Base-by-base conservation (phyloP, 768 basidiomycete species). In the Kwoniella sp. region DNA sequence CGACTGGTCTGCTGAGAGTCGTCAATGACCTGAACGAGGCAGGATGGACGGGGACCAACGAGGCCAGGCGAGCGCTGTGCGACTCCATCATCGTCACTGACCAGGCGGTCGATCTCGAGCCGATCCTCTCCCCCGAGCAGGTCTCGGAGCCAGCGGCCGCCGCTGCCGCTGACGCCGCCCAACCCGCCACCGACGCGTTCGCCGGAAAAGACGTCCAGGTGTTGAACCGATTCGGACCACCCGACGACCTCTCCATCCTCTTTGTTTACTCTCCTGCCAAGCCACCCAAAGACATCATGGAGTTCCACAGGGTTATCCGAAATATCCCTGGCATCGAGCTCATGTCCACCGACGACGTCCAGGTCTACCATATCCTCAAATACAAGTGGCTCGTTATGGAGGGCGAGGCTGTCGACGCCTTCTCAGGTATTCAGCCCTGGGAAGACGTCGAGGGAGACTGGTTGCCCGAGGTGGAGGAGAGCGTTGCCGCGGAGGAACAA, bases 351-450 rank as follows among this genome's bases (percentile, higher is more conserved):
- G 83, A 82, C 15, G 76, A 82, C 17, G 56, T 70, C 32, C 81
- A 88, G 40, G 84, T 93, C 14, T 92, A 88, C 75, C 86, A 93
- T 66, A 70, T 88, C 34, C 74, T 96, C 53, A 86, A 83, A 74
- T 89, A 89, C 83, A 82, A 83, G 52, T 82, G 87, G 63, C 75
- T 91, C 26, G 78, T 95, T 29, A 65, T 96, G 69, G 92, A 96
- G 67, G 67, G 86, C 54, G 80, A 82, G 47, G 89, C 89, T 2
- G 83, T 91, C n/a, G 84, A 89, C 31, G 59, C 53, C n/a, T 42
- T 63, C 17, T 43, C 25, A 19, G 53, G 50, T 9, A 28, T 47
- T 17, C 22, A 47, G 17, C 28, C 28, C 26, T 42, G 41, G 37
- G 29, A 46, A 28, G n/a, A n/a, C n/a, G n/a, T n/a, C n/a, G 39